Base-by-base conservation (phyloP, 75 land plant species). In the Selaginella moellendorffii region DNA sequence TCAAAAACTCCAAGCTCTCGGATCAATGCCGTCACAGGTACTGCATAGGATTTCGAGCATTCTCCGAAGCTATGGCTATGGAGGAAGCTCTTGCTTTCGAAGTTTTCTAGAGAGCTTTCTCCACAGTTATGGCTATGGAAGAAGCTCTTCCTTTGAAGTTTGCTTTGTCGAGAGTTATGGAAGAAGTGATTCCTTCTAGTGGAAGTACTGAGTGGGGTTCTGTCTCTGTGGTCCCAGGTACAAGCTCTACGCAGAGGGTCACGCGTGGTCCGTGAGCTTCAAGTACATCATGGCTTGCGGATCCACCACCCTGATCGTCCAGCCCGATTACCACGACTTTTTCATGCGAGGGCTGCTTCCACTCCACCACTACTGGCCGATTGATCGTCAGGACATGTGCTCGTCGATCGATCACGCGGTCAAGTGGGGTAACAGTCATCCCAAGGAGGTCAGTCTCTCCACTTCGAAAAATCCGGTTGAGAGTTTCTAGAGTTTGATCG, bases 231-330 rank as follows among this genome's bases (percentile, higher is more conserved):
- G 31, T 29, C 69, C 51, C 74, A 86, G 90, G 61, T 86, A 78
- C 59, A 86, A 86, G 63, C 78, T 86, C 21, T 86, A 86, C 64
- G 79, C 84, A 0, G 90, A 86, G 68, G 90, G 90, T 2, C 74
- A 67, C 68, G 84, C 90, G 54, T 86, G 90, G 90, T 86, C 90
- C 19, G 90, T 86, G 56, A 86, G 90, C 64, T 68, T 83, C 78
- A 86, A 86, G 64, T 86, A 86, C 30, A 83, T 86, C 20, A 58
- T 86, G 0, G 69, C 90, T 1, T 86, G 90, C 30, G 82, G 73
- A 52, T 86, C 90, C 28, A 67, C 80, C 28, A 52, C 79, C 0
- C 70, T 86, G 5, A 68, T 81, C 14, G 80, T 76, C 52, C 19
- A 61, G 5, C 87, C 87, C 18, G 29, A 74, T 25, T 86, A 86